phyloP scores from a whole-genome alignment of 208 protist species.

The Leishmania major region DNA sequence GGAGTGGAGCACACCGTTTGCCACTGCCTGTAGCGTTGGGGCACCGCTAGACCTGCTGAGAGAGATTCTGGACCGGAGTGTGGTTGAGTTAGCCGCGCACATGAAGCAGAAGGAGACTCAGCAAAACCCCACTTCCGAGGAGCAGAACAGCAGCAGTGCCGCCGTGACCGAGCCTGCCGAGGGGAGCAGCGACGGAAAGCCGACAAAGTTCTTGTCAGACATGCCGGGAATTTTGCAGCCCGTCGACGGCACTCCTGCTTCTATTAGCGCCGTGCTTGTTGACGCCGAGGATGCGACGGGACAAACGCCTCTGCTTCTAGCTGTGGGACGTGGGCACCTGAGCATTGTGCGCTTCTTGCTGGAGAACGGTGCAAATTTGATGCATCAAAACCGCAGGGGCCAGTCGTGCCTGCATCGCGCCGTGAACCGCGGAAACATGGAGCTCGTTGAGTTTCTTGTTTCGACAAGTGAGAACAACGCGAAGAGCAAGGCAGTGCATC shows the following conservation, averaged over 20 bases:
- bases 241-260: background rate
- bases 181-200: background rate
- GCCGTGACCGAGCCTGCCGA: too few species aligned
- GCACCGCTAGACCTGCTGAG: slow-evolving; percentile 63
- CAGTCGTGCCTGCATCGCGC: slow-evolving; percentile 87
- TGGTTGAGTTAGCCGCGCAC: slow-evolving; percentile 32
- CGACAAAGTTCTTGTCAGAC: too few species aligned
- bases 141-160: background rate
- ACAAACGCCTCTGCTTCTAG: slow-evolving; percentile 75
- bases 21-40: slow-evolving; percentile 78
- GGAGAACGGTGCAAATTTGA: slow-evolving; percentile 62
- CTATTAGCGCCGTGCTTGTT: slow-evolving; percentile 32
- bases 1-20: slow-evolving; percentile 72
- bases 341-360: slow-evolving; percentile 69
- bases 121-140: background rate
- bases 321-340: slow-evolving; percentile 62
- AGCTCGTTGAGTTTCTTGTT: slow-evolving; percentile 86
- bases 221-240: slow-evolving; percentile 4
- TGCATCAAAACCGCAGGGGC: slow-evolving; percentile 66
- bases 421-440: slow-evolving; percentile 61
- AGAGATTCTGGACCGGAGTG: slow-evolving; percentile 54
- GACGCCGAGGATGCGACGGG: slow-evolving; percentile 59
- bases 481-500: slow-evolving; percentile 38
- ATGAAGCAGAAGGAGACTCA: slow-evolving; percentile 14
- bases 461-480: slow-evolving; percentile 45